A percentile compares a stretch with the other conserved stretches of the same genome.
Evolutionary conservation across 306 rosid genomes (phyloP).

Genomic region (Vigna mungo): DNA sequence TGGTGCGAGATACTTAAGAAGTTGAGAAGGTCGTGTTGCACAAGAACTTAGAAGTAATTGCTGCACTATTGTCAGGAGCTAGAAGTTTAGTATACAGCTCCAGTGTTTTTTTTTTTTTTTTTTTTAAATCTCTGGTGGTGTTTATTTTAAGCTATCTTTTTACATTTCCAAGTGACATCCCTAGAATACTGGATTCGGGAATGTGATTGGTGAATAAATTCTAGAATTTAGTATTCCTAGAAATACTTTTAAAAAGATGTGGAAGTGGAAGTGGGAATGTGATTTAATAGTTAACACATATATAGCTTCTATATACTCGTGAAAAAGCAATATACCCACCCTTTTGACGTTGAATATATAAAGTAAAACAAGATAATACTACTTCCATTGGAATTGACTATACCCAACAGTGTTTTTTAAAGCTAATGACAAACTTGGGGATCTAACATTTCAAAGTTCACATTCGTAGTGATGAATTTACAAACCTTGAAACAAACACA

Average conservation of each 20-base stretch:
- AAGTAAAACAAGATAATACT: background rate
- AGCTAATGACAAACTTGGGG: background rate
- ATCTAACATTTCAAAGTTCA: background rate
- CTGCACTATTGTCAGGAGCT: conserved; percentile 20
- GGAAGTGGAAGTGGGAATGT: background rate
- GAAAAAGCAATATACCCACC: background rate
- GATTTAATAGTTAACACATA: background rate
- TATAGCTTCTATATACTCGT: background rate
- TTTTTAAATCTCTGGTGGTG: background rate
- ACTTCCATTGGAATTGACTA: background rate
- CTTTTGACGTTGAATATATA: background rate
- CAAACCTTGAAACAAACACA: background rate
- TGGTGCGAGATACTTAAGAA: background rate
- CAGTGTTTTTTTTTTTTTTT: background rate
- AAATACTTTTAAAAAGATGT: background rate
- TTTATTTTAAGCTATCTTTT: conserved; percentile 6
- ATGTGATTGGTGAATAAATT: background rate
- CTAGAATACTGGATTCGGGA: background rate
- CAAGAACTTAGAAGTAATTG: background rate
- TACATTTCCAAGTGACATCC: background rate
- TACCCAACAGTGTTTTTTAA: background rate
- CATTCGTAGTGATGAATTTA: background rate
- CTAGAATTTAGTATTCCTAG: background rate
- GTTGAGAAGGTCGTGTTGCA: conserved; percentile 26
- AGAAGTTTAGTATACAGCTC: conserved; percentile 17